These are phyloP conservation scores for Oryza australiensis DNA, from an alignment of 176 grass and related monocot genomes.

Conservation along the genomic window DNA sequence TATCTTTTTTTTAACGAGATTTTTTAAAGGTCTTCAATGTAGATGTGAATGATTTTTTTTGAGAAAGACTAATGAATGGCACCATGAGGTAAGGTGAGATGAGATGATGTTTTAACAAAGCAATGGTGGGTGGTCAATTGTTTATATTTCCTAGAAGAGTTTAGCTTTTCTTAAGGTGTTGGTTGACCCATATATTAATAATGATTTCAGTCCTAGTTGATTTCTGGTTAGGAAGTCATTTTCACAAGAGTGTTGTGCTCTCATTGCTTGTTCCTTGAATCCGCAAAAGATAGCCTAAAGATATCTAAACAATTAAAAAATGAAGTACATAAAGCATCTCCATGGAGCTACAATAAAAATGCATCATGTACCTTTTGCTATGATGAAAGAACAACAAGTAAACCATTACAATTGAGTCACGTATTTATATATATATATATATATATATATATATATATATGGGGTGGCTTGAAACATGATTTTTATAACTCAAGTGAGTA, in stretches of 20 bases:
- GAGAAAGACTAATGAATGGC: not conserved
- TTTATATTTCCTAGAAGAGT: not conserved
- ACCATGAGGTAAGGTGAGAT: not conserved
- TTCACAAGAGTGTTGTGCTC: not conserved
- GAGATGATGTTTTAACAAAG: not conserved
- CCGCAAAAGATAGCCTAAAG: not conserved
- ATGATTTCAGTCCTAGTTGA: not conserved
- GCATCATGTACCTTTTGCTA: not conserved
- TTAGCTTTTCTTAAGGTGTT: not conserved
- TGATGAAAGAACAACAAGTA: not conserved
- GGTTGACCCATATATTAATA: not conserved
- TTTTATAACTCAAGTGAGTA: not conserved
- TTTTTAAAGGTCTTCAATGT: not conserved
- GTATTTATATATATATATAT: too few relatives aligned
- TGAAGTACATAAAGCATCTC: not conserved
- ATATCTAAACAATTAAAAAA: not conserved
- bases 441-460: too few relatives aligned
- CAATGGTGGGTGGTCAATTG: not conserved
- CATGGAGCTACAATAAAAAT: not conserved
- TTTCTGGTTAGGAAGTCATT: not conserved
- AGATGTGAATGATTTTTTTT: not conserved
- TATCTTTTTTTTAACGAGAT: not conserved
- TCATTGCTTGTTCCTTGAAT: not conserved
- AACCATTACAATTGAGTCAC: not conserved
- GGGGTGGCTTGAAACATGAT: not conserved